Base-by-base conservation (phyloP, 2,329 filamentous ascomycete species). In the Fusarium compactum region DNA sequence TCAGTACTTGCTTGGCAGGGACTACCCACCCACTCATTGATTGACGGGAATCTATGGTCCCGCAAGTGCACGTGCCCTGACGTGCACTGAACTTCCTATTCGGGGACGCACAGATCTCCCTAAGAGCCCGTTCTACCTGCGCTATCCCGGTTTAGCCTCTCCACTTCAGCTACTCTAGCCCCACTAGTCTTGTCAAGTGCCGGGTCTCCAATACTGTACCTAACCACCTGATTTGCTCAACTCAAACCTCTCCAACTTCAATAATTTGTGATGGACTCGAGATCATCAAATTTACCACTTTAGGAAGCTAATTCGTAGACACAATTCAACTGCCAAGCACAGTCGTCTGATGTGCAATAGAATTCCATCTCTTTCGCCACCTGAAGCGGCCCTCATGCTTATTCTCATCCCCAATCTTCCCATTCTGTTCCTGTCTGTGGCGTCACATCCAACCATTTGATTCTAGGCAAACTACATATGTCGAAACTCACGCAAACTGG, bases 31-130 rank as follows among this genome's bases (percentile, higher is more conserved):
- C 34, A 58, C 30, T 57, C 58, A 54, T 27, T 57, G 60, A 54
- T 38, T 51, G 64, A 62, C 68, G 72, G 72, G 62, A 73, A 74
- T 74, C 72, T 69, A 56, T 40, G 48, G 41, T 70, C 70, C 62
- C 66, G 65, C 57, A 56, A 20, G 47, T 55, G 72, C 72, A 74
- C 70, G 70, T 72, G 62, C 72, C 72, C 50, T 61, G 45, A 45
- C 25, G 53, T 60, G 62, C 51, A 51, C 72, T 56, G 24, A 69
- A 62, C 70, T 64, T 67, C 56, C 46, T 53, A 61, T 68, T 59
- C 40, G 27, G 67, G 62, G 41, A 53, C 51, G 67, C 63, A 69
- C 55, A 68, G 67, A 59, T 63, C 53, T 63, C 64, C 46, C 44
- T 62, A 44, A 43, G 29, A 44, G 41, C 48, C 58, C 43, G 45